phyloP scores from a whole-genome alignment of 2,329 filamentous ascomycete genomes.

The Cladophialophora yegresii region DNA sequence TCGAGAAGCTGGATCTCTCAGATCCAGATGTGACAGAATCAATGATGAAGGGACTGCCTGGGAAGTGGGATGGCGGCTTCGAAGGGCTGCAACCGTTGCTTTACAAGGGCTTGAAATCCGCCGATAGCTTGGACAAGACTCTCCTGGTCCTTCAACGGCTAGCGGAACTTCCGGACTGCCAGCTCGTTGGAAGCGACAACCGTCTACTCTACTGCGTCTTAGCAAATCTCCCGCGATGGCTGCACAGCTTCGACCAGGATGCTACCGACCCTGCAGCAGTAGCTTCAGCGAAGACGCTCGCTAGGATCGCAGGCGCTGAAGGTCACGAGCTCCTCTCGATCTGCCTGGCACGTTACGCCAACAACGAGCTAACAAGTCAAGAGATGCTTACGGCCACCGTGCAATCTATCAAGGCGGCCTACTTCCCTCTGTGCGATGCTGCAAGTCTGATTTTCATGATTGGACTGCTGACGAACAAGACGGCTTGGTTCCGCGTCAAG shows the following conservation, averaged over 20 bases:
- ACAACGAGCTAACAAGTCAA: slow-evolving; percentile 63
- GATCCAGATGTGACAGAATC: slow-evolving; percentile 68
- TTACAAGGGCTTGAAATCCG: slow-evolving; percentile 90
- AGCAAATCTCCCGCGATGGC: slow-evolving; percentile 85
- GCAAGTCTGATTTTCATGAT: slow-evolving; percentile 85
- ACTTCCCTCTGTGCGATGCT: slow-evolving; percentile 80
- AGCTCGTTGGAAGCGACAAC: slow-evolving; percentile 77
- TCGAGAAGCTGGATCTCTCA: slow-evolving; percentile 80
- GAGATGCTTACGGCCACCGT: slow-evolving; percentile 78
- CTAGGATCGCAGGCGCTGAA: slow-evolving; percentile 71
- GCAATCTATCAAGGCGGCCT: slow-evolving; percentile 71
- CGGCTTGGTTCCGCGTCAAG: slow-evolving; percentile 87
- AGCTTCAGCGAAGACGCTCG: slow-evolving; percentile 37
- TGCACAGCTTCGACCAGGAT: slow-evolving; percentile 69
- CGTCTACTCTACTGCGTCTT: slow-evolving; percentile 82
- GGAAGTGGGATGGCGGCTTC: slow-evolving; percentile 85
- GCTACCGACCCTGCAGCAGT: slow-evolving; percentile 16
- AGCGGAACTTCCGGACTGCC: slow-evolving; percentile 74
- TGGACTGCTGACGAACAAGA: slow-evolving; percentile 84
- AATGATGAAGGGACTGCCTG: slow-evolving; percentile 75
- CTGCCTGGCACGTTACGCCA: slow-evolving; percentile 46
- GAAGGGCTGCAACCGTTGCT: slow-evolving; percentile 82
- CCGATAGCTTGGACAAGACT: slow-evolving; percentile 74
- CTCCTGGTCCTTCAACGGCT: slow-evolving; percentile 76
- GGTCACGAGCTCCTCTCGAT: slow-evolving; percentile 56